Evolutionary conservation across 2,329 filamentous ascomycete species (phyloP).

Genomic region (Cladosporium oxysporum): DNA sequence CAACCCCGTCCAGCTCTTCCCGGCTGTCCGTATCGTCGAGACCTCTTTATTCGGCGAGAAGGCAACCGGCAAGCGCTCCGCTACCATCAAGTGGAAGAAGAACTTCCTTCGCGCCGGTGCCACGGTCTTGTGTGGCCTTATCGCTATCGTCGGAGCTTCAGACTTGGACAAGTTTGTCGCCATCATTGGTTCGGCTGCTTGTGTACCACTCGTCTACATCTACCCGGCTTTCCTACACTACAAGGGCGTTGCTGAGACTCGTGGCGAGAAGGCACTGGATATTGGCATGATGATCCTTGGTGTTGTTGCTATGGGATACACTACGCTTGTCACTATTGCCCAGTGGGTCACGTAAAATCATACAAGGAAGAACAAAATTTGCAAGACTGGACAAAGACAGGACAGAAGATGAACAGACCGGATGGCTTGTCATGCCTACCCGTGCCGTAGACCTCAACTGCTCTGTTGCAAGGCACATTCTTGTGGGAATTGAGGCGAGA

Average conservation of each 20-base stretch:
- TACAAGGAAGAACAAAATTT: not conserved
- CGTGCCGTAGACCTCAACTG: not conserved
- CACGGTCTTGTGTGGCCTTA: conserved; percentile 59
- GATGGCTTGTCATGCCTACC: not conserved
- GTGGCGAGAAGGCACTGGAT: conserved; percentile 59
- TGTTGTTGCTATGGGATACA: conserved; percentile 68
- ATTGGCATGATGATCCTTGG: conserved; percentile 64
- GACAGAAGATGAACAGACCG: not conserved
- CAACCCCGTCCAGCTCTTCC: conserved; percentile 74
- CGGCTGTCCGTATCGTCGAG: conserved; percentile 71
- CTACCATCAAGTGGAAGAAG: conserved; percentile 73
- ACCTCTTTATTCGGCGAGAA: conserved; percentile 65
- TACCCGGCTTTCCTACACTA: conserved; percentile 73
- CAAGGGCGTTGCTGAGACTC: conserved; percentile 63
- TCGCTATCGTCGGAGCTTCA: conserved; percentile 65
- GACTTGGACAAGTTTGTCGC: conserved; percentile 75
- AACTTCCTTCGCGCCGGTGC: conserved; percentile 63
- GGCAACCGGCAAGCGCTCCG: conserved; percentile 64
- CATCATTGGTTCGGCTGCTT: conserved; percentile 71
- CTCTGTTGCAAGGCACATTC: not conserved
- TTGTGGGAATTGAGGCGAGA: not conserved
- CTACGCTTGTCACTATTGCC: conserved; percentile 58
- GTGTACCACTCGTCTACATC: conserved; percentile 75
- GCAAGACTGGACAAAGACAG: not conserved
- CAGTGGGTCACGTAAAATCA: conserved; percentile 29